Evolutionary conservation across 2,329 filamentous ascomycete species (phyloP), one percentile per base, ranked within the genome.

Genomic region (Ceratocystis variospora): DNA sequence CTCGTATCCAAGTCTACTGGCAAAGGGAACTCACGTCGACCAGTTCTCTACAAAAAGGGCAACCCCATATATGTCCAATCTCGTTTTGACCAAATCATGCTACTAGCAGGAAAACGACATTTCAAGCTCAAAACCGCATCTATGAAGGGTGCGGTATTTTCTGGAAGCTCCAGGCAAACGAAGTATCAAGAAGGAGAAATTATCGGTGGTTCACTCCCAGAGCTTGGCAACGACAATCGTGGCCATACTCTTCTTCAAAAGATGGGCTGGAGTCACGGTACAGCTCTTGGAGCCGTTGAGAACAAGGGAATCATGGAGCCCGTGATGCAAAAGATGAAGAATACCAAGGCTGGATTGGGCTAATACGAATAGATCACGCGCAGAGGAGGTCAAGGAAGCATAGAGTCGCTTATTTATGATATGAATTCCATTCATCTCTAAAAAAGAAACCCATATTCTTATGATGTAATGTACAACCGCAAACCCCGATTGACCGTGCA

Each of bases 241-340:
- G 94, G 94, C 10, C 83, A 90, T 63, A 84, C 85, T 2, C 89
- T 99, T 85, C 77, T 99, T 69, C 90, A 96, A 77, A 97, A 94
- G 77, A 97, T 97, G 94, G 94, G 94, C 2, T 99, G 94, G 92
- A 88, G 83, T 68, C 87, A 81, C 64, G 94, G 94, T 4, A 96
- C 87, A 72, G 89, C 88, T 1, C 80, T 99, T 0, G 94, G 94
- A 64, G 84, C 89, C 10, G 73, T 79, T 0, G 86, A 95, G 69
- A 96, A 95, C 74, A 89, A 94, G 75, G 94, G 94, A 41, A 94
- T 96, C 64, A 76, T 96, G 69, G 84, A 90, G 68, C 93, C 93
- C 0, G 88, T 99, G 28, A 81, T 85, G 31, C 92, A 96, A 70
- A 84, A 94, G 31, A 88, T 99, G 71, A 96, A 96, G 77, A 89